These are phyloP conservation scores for Anastatica hierochuntica DNA, from an alignment of 345 rosid species.

Conservation along the genomic window DNA sequence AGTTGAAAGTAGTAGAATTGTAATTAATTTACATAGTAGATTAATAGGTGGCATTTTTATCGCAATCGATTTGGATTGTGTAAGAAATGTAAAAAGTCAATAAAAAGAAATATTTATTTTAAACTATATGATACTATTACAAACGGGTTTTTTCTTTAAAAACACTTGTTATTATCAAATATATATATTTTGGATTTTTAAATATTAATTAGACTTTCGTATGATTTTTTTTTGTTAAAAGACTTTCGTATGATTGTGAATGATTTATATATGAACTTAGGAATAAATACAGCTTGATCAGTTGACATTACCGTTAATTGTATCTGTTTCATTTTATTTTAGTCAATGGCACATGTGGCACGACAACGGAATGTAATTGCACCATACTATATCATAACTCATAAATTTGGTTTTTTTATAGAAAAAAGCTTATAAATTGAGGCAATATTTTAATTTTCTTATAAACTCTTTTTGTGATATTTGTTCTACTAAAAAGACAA, in stretches of 20 bases:
- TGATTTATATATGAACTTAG: background rate
- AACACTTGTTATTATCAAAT: background rate
- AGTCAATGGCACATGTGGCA: conserved; percentile 15
- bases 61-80: background rate
- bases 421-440: conserved; percentile 7
- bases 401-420: too few species aligned
- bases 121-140: too few species aligned
- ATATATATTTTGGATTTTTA: background rate
- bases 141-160: too few species aligned
- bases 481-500: background rate
- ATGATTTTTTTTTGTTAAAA: too few species aligned
- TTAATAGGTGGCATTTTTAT: conserved; percentile 4
- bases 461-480: background rate
- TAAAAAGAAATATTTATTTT: too few species aligned
- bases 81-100: too few species aligned
- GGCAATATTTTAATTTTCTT: background rate
- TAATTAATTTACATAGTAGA: background rate
- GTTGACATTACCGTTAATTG: conserved; percentile 2
- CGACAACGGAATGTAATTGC: conserved; percentile 19
- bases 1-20: background rate
- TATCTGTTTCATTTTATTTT: conserved; percentile 1
- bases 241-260: background rate
- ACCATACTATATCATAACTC: too few species aligned
- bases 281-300: too few species aligned
- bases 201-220: background rate